phyloP scores from a whole-genome alignment of 441 rosid species.

The Metrosideros polymorpha region DNA sequence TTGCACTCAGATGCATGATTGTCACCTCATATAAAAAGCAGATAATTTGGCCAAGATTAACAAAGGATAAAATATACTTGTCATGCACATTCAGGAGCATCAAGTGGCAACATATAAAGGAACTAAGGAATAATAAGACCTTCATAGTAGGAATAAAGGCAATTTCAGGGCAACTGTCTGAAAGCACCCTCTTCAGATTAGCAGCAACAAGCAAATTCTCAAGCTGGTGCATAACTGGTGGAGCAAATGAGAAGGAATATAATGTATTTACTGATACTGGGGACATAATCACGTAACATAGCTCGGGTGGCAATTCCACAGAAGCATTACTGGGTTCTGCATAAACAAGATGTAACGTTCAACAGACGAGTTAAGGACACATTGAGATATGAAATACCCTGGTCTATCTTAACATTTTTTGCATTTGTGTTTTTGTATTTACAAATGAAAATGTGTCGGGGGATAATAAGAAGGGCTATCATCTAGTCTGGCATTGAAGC shows the following conservation, averaged over 20 bases:
- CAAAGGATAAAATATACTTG: background rate
- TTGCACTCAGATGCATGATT: background rate
- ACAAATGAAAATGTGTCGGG: background rate
- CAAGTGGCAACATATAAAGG: background rate
- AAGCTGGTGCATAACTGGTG: constrained; percentile 67
- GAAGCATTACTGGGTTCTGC: constrained; percentile 40
- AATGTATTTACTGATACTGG: constrained; percentile 60
- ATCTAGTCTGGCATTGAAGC: background rate
- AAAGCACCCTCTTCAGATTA: constrained; percentile 50
- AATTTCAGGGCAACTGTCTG: constrained; percentile 24
- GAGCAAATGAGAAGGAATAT: constrained; percentile 67
- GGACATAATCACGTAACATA: constrained; percentile 51
- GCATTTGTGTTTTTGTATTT: background rate
- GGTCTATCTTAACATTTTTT: background rate
- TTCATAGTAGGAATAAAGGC: constrained; percentile 55
- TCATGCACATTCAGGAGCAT: background rate
- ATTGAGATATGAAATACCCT: background rate
- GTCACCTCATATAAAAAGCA: background rate
- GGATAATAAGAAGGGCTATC: background rate
- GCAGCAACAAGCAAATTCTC: constrained; percentile 71
- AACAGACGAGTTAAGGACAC: background rate
- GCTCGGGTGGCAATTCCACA: constrained; percentile 90
- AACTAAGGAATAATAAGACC: constrained; percentile 25
- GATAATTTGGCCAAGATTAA: background rate
- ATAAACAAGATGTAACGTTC: background rate